Percentiles rank a stretch among this genome's conserved stretches.
These are phyloP conservation scores for Exophiala oligosperma DNA, from an alignment of 2,329 filamentous ascomycete genomes.

Conservation along the genomic window DNA sequence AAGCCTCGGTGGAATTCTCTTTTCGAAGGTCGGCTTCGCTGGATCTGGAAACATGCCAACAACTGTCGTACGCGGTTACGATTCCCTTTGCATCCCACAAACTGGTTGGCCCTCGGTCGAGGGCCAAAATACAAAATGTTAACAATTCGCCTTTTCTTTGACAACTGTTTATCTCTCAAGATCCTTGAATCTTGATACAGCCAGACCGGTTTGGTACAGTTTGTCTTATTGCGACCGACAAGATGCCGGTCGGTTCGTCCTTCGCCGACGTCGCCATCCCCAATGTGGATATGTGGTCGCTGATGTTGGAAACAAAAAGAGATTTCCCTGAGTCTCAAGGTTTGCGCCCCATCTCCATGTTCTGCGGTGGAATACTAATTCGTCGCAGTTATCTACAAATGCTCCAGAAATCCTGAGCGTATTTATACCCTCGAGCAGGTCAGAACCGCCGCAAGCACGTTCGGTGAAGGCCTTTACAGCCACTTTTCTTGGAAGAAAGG, in stretches of 20 bases:
- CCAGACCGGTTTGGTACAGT: too few relatives aligned
- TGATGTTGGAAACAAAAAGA: conserved; percentile 38
- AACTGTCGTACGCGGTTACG: too few relatives aligned
- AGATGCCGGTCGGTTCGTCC: conserved; percentile 70
- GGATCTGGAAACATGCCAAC: too few relatives aligned
- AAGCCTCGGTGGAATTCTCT: too few relatives aligned
- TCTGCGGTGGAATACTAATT: neutral
- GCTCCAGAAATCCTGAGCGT: conserved; percentile 52
- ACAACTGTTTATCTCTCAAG: too few relatives aligned
- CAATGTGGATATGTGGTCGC: conserved; percentile 72
- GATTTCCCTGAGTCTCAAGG: conserved; percentile 28
- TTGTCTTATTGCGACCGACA: neutral
- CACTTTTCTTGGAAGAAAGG: conserved; percentile 78
- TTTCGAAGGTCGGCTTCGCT: too few relatives aligned
- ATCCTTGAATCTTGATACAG: too few relatives aligned
- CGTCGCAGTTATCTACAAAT: conserved; percentile 25
- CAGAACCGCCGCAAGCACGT: conserved; percentile 65
- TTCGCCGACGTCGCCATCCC: conserved; percentile 70
- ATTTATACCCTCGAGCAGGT: conserved; percentile 72
- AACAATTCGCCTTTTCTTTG: too few relatives aligned
- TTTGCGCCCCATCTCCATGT: neutral
- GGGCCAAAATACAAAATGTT: too few relatives aligned
- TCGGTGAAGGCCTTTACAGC: conserved; percentile 76
- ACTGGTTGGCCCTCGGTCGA: too few relatives aligned
- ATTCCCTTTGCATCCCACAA: too few relatives aligned